Evolutionary conservation across 305 asterid species (phyloP).

Genomic region (Fraxinus sp.): DNA sequence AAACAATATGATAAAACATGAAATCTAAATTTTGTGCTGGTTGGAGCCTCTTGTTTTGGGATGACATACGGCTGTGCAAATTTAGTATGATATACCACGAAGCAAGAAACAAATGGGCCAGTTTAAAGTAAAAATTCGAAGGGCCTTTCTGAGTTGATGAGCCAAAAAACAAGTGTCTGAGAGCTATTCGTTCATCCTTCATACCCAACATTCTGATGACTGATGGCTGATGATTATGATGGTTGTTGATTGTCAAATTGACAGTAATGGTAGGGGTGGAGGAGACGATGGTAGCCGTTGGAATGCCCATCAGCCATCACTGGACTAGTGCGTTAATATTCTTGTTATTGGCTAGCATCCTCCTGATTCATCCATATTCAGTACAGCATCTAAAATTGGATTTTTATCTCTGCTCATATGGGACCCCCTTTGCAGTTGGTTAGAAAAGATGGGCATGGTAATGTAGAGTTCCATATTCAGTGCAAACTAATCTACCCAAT

Average conservation of each 20-base stretch:
- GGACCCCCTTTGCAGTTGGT: background rate
- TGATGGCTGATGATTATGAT: background rate
- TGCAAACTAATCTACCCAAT: constrained; percentile 38
- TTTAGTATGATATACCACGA: background rate
- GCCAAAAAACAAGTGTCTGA: background rate
- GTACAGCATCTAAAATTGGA: background rate
- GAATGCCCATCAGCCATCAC: background rate
- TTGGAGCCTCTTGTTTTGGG: background rate
- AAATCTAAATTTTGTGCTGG: background rate
- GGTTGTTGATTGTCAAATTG: background rate
- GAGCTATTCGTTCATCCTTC: background rate
- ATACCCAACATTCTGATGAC: background rate
- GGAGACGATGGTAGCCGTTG: background rate
- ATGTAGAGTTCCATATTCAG: constrained; percentile 7
- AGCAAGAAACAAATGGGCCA: background rate
- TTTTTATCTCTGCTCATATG: background rate
- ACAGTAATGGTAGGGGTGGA: background rate
- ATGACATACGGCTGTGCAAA: background rate
- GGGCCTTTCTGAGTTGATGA: background rate
- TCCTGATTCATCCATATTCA: background rate
- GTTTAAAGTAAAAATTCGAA: background rate
- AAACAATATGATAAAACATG: background rate
- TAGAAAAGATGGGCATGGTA: background rate
- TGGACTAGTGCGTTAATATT: background rate
- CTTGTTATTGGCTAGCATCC: background rate